Percentiles rank a stretch among this genome's conserved stretches.
Conservation (phyloP, 371 early-diverging fungal genomes). For the Lichtheimia hyalospora region DNA sequence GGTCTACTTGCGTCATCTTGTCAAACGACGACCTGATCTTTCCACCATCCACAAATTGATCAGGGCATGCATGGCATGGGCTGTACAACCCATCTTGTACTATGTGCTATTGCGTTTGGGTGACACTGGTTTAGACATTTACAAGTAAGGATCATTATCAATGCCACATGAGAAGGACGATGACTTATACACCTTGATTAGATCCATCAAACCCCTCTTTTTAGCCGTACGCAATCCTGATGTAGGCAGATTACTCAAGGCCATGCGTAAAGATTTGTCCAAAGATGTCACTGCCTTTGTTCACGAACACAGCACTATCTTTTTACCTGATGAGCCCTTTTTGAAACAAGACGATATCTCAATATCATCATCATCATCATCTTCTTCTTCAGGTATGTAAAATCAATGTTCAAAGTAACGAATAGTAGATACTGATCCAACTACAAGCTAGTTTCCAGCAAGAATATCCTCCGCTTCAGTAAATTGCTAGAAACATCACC, state of each 20-base stretch:
- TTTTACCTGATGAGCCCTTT: slow-evolving; percentile 7
- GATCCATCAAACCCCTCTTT: slow-evolving; percentile 85
- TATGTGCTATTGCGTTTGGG: slow-evolving; percentile 80
- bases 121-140: slow-evolving; percentile 86
- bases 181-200: slow-evolving; percentile 5
- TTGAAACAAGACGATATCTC: neutral
- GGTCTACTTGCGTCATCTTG: slow-evolving; percentile 41
- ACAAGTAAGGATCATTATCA: slow-evolving; percentile 46
- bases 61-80: slow-evolving; percentile 48
- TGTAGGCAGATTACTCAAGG: slow-evolving; percentile 30
- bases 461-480: too few relatives aligned
- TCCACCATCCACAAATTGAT: slow-evolving; percentile 21
- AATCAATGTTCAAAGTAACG: too few relatives aligned
- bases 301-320: slow-evolving; percentile 14
- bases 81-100: slow-evolving; percentile 71
- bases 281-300: slow-evolving; percentile 30
- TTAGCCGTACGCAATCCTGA: slow-evolving; percentile 61
- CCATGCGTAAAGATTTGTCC: slow-evolving; percentile 33
- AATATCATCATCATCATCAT: too few relatives aligned
- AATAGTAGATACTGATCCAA: too few relatives aligned
- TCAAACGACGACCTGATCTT: slow-evolving; percentile 32
- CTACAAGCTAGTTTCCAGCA: too few relatives aligned
- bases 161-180: neutral
- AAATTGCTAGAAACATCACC: too few relatives aligned
- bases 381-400: too few relatives aligned